Evolutionary conservation across 331 rosid genomes (phyloP).

Genomic region (Quercus phellos): DNA sequence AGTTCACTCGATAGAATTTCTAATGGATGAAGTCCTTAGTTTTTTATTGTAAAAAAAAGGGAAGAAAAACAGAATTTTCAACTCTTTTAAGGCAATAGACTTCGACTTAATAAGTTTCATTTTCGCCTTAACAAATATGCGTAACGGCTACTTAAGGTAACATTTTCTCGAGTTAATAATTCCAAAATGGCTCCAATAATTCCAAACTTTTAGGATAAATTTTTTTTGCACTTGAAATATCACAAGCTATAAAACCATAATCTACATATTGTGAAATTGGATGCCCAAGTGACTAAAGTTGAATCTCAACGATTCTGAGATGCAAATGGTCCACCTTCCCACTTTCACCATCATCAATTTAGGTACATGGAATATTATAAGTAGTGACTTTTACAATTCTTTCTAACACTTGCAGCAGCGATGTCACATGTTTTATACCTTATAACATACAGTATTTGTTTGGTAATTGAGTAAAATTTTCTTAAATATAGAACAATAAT

Average conservation of each 20-base stretch:
- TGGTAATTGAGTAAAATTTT: neutral
- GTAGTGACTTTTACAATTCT: neutral
- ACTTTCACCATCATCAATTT: neutral
- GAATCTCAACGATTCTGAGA: slow-evolving; percentile 15
- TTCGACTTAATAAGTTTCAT: too few relatives aligned
- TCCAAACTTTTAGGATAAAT: neutral
- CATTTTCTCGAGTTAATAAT: neutral
- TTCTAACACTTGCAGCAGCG: neutral
- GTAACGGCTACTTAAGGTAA: neutral
- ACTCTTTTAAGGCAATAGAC: too few relatives aligned
- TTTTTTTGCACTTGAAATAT: neutral
- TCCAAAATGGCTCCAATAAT: neutral
- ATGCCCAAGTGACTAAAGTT: neutral
- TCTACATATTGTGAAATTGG: slow-evolving; percentile 11
- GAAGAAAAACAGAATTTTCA: too few relatives aligned
- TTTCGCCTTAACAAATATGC: too few relatives aligned
- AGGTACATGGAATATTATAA: neutral
- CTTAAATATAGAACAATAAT: neutral
- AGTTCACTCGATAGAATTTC: too few relatives aligned
- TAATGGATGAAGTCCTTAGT: too few relatives aligned
- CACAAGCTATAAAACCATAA: neutral
- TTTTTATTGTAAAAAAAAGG: too few relatives aligned
- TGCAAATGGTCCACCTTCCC: slow-evolving; percentile 20
- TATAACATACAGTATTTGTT: neutral
- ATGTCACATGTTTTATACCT: neutral